These are phyloP conservation scores for Kalmanozyma brasiliensis DNA, from an alignment of 1,284 basidiomycete genomes.

Conservation along the genomic window DNA sequence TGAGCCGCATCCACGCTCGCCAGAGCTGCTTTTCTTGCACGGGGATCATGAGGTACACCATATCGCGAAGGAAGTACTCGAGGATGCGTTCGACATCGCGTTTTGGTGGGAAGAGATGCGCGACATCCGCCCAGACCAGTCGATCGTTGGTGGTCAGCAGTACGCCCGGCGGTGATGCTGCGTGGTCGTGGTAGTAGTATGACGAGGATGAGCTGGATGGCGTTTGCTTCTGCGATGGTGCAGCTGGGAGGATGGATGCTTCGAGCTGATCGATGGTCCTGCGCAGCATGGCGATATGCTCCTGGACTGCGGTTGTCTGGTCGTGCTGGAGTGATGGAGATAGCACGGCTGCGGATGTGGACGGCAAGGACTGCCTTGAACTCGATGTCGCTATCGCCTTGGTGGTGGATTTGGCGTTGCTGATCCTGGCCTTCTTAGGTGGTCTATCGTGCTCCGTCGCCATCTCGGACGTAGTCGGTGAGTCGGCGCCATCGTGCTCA, in stretches of 20 bases:
- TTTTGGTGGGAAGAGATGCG: conserved; percentile 28
- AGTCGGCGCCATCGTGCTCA: not conserved
- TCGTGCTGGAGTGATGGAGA: not conserved
- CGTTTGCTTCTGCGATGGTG: not conserved
- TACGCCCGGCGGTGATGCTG: not conserved
- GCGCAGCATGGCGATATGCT: conserved; percentile 30
- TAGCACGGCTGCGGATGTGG: not conserved
- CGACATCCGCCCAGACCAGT: conserved; percentile 24
- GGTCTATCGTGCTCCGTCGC: not conserved
- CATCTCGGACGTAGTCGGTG: not conserved
- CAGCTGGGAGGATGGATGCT: conserved; percentile 1
- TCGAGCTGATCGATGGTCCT: conserved; percentile 18
- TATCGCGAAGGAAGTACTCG: conserved; percentile 27
- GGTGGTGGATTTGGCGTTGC: not conserved
- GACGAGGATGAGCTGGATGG: not conserved
- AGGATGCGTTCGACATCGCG: conserved; percentile 28
- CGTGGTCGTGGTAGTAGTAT: not conserved
- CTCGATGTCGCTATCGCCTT: not conserved
- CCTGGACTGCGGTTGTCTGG: not conserved
- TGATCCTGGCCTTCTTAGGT: conserved; percentile 10
- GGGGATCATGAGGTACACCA: conserved; percentile 39
- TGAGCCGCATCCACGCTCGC: conserved; percentile 20
- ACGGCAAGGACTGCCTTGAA: not conserved
- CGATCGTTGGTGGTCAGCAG: conserved; percentile 8
- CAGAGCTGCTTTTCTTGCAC: conserved; percentile 39